Conservation (phyloP, 2,329 filamentous ascomycete genomes). For the Penicillium sp. region DNA sequence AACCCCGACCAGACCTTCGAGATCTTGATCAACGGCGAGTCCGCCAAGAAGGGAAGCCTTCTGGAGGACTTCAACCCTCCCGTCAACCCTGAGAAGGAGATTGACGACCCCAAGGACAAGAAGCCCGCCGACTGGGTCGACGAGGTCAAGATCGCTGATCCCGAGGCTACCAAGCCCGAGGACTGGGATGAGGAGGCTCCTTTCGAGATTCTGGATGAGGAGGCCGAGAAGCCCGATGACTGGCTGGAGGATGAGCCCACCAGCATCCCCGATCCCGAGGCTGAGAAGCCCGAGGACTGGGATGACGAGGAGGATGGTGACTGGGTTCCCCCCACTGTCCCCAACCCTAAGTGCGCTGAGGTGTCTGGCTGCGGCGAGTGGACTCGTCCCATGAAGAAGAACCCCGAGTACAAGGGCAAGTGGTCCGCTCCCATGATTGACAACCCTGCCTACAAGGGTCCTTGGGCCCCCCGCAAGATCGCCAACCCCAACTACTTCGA, state of each 20-base stretch:
- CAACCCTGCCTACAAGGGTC: slow-evolving; percentile 97
- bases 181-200: slow-evolving; percentile 99
- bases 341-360: slow-evolving; percentile 94
- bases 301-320: slow-evolving; percentile 99
- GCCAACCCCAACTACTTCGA: slow-evolving; percentile 93
- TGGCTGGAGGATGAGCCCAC: slow-evolving; percentile 89
- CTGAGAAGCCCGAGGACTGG: slow-evolving; percentile 97
- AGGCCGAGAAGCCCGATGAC: slow-evolving; percentile 84
- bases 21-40: slow-evolving; percentile 86
- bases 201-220: slow-evolving; percentile 91
- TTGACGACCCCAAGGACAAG: slow-evolving; percentile 85
- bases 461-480: slow-evolving; percentile 93
- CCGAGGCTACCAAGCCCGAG: slow-evolving; percentile 90
- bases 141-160: slow-evolving; percentile 81
- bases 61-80: slow-evolving; percentile 87
- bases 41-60: slow-evolving; percentile 81
- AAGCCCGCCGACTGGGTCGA: slow-evolving; percentile 98
- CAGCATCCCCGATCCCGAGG: slow-evolving; percentile 84
- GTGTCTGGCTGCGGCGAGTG: slow-evolving; percentile 90
- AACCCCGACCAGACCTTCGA: slow-evolving; percentile 93
- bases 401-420: slow-evolving; percentile 98
- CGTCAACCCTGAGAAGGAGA: slow-evolving; percentile 93
- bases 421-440: slow-evolving; percentile 90
- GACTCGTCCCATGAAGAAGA: slow-evolving; percentile 86
- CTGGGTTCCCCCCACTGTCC: slow-evolving; percentile 82